phyloP scores from a whole-genome alignment of 2,329 filamentous ascomycete genomes.

The Gnomoniopsis sp. region DNA sequence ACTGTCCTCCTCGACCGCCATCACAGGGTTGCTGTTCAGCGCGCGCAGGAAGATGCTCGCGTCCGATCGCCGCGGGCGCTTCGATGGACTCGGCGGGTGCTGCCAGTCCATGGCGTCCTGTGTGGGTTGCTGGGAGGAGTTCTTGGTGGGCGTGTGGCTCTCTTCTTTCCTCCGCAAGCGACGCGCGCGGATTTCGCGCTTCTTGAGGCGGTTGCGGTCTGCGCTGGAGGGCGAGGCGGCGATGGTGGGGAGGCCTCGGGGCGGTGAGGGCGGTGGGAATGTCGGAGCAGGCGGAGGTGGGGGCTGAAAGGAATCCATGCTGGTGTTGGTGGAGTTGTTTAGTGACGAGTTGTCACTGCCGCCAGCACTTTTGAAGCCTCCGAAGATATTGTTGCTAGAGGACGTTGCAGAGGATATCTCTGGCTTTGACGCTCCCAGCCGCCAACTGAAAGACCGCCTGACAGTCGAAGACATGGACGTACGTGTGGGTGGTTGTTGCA shows the following conservation, averaged over 20 bases:
- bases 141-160: background rate
- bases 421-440: background rate
- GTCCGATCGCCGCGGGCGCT: background rate
- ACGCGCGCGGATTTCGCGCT: constrained; percentile 8
- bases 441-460: constrained; percentile 13
- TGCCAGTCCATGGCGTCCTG: constrained; percentile 11
- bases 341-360: background rate
- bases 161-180: constrained; percentile 3
- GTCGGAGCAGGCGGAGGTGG: background rate
- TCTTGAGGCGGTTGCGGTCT: constrained; percentile 15
- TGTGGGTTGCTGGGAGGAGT: background rate
- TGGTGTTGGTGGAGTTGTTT: background rate
- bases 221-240: constrained; percentile 1
- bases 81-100: constrained; percentile 2
- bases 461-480: constrained; percentile 11
- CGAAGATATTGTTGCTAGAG: background rate
- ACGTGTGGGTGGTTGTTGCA: constrained; percentile 4
- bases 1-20: background rate
- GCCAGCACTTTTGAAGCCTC: background rate
- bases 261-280: background rate
- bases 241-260: constrained; percentile 1
- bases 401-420: background rate
- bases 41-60: background rate
- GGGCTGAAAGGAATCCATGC: background rate
- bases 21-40: background rate